Conservation (phyloP, 768 basidiomycete genomes). For the Tricholoma sp. region DNA sequence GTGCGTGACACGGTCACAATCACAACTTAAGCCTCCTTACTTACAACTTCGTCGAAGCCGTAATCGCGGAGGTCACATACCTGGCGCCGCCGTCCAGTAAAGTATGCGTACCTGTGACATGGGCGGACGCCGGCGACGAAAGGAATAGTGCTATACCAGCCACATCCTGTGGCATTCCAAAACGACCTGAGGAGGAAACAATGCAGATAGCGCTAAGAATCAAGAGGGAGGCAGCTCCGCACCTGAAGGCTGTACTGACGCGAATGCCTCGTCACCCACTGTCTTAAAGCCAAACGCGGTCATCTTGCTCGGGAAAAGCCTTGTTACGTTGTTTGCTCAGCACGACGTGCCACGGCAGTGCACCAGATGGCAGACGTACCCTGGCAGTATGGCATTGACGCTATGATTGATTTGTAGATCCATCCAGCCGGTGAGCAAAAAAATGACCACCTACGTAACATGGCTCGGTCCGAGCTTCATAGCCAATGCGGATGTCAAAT, state of each 20-base stretch:
- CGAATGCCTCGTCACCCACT: constrained; percentile 48
- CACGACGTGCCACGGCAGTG: background rate
- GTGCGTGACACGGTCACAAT: too few relatives aligned
- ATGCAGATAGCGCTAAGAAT: background rate
- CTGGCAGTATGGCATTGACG: constrained; percentile 82
- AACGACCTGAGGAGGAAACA: constrained; percentile 43
- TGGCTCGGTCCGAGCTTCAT: constrained; percentile 52
- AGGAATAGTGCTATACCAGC: constrained; percentile 71
- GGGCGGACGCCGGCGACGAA: constrained; percentile 64
- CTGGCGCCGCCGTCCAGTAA: constrained; percentile 65
- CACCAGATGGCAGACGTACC: constrained; percentile 35
- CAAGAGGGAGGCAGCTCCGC: constrained; percentile 2
- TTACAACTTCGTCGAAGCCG: constrained; percentile 30
- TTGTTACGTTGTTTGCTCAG: constrained; percentile 17
- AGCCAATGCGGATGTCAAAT: constrained; percentile 70
- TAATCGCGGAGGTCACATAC: constrained; percentile 21
- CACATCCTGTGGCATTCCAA: constrained; percentile 60
- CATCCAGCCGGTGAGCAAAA: background rate
- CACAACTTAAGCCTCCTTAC: background rate
- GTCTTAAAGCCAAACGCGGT: constrained; percentile 64
- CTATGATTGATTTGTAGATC: constrained; percentile 27
- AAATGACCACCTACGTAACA: constrained; percentile 54
- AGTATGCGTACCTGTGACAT: constrained; percentile 71
- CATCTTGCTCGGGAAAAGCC: constrained; percentile 83
- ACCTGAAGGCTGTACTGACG: constrained; percentile 62